These are phyloP conservation scores for Phalaenopsis aphrodite DNA, from an alignment of 106 monocot species.

Conservation along the genomic window DNA sequence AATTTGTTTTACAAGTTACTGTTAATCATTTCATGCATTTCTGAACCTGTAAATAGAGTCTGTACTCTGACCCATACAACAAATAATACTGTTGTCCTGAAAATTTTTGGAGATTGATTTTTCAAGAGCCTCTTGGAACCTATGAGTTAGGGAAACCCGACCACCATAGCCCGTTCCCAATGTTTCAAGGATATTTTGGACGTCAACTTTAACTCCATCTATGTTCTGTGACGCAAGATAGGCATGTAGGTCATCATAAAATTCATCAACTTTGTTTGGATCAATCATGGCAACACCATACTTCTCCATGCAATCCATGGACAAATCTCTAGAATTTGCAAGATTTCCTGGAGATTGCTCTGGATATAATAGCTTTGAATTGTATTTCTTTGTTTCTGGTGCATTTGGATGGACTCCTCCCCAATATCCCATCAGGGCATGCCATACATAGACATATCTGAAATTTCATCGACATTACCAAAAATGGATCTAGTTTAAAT, in stretches of 20 bases:
- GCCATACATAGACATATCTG: slow-evolving; percentile 38
- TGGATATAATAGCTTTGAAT: slow-evolving; percentile 31
- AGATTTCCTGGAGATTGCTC: slow-evolving; percentile 42
- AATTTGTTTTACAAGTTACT: background rate
- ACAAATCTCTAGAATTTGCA: slow-evolving; percentile 24
- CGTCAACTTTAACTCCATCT: slow-evolving; percentile 49
- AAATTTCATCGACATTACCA: background rate
- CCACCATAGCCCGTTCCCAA: slow-evolving; percentile 25
- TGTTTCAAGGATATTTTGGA: slow-evolving; percentile 44
- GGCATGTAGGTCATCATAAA: slow-evolving; percentile 41
- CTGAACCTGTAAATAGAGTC: slow-evolving; percentile 38
- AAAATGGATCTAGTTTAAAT: background rate
- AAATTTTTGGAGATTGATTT: slow-evolving; percentile 36
- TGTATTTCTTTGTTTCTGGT: slow-evolving; percentile 32
- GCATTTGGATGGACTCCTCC: slow-evolving; percentile 36
- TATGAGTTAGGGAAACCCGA: slow-evolving; percentile 26
- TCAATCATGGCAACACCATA: slow-evolving; percentile 34
- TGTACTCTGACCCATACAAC: slow-evolving; percentile 38
- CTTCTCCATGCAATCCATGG: slow-evolving; percentile 46
- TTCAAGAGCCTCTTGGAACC: slow-evolving; percentile 34
- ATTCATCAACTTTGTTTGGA: slow-evolving; percentile 23
- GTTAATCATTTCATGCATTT: background rate
- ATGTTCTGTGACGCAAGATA: slow-evolving; percentile 36
- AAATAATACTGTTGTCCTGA: slow-evolving; percentile 37
- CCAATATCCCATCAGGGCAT: slow-evolving; percentile 49